These are phyloP conservation scores for Aspergillus ellipticus DNA, from an alignment of 495 filamentous ascomycete genomes.

Conservation along the genomic window DNA sequence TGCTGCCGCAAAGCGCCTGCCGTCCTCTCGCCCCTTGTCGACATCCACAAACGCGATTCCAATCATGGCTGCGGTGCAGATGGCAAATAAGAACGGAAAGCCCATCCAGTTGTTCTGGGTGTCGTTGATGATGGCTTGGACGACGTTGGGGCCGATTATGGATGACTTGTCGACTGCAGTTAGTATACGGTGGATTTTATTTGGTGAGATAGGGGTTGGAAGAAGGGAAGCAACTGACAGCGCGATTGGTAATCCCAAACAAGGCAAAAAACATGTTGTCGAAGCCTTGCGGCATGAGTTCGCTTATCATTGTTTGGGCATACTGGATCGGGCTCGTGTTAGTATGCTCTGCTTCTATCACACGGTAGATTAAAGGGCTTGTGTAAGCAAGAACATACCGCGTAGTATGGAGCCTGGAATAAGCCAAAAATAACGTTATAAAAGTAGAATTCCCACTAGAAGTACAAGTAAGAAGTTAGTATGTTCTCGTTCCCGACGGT, in stretches of 20 bases:
- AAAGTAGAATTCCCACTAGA: slow-evolving; percentile 48
- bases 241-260: slow-evolving; percentile 50
- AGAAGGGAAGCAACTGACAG: slow-evolving; percentile 29
- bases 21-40: slow-evolving; percentile 46
- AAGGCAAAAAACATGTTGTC: slow-evolving; percentile 54
- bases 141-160: slow-evolving; percentile 48
- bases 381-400: slow-evolving; percentile 21
- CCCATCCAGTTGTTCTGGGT: slow-evolving; percentile 51
- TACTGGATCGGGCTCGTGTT: slow-evolving; percentile 25
- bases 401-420: slow-evolving; percentile 51
- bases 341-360: neutral
- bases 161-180: slow-evolving; percentile 31
- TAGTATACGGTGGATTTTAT: neutral
- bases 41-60: slow-evolving; percentile 43
- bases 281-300: slow-evolving; percentile 47
- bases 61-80: slow-evolving; percentile 41
- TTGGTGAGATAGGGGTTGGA: neutral
- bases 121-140: slow-evolving; percentile 47
- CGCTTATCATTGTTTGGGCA: slow-evolving; percentile 52
- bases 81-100: slow-evolving; percentile 46
- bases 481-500: neutral
- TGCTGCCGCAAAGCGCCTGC: slow-evolving; percentile 23
- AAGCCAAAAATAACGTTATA: slow-evolving; percentile 49
- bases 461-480: slow-evolving; percentile 1
- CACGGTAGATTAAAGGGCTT: neutral